Evolutionary conservation across 352 stramenopile species (phyloP).

Genomic region (Phytophthora tubulina): DNA sequence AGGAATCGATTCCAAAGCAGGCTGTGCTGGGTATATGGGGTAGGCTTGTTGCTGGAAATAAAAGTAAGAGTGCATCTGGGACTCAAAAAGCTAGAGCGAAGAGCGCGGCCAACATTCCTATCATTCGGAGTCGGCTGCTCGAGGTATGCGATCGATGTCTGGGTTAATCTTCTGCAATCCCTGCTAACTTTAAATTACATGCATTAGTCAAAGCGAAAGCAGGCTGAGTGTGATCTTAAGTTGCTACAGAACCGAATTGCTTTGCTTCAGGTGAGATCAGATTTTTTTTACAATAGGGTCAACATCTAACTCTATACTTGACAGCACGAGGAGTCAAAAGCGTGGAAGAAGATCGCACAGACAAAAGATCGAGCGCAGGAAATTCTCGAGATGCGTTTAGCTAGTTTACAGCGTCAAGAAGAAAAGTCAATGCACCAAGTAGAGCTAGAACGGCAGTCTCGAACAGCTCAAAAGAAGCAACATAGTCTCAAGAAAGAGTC

Average conservation of each 20-base stretch:
- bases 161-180: not conserved
- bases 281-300: not conserved
- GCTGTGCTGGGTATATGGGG: slow-evolving; percentile 65
- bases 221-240: slow-evolving; percentile 78
- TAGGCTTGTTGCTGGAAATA: slow-evolving; percentile 40
- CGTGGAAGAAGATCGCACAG: slow-evolving; percentile 85
- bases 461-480: slow-evolving; percentile 64
- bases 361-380: slow-evolving; percentile 79
- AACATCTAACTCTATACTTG: not conserved
- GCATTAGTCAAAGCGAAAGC: slow-evolving; percentile 70
- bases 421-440: slow-evolving; percentile 56
- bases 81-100: slow-evolving; percentile 40
- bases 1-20: slow-evolving; percentile 62
- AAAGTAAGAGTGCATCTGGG: not conserved
- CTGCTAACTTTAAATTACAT: not conserved
- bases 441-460: slow-evolving; percentile 55
- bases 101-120: slow-evolving; percentile 55
- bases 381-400: slow-evolving; percentile 70
- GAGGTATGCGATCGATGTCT: slow-evolving; percentile 39
- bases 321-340: slow-evolving; percentile 78
- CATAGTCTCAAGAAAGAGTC: slow-evolving; percentile 74
- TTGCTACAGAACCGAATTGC: slow-evolving; percentile 78
- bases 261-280: slow-evolving; percentile 58
- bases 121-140: slow-evolving; percentile 60
- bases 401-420: slow-evolving; percentile 58